phyloP scores from a whole-genome alignment of 352 stramenopile genomes.

The Phytophthora aleatoria region DNA sequence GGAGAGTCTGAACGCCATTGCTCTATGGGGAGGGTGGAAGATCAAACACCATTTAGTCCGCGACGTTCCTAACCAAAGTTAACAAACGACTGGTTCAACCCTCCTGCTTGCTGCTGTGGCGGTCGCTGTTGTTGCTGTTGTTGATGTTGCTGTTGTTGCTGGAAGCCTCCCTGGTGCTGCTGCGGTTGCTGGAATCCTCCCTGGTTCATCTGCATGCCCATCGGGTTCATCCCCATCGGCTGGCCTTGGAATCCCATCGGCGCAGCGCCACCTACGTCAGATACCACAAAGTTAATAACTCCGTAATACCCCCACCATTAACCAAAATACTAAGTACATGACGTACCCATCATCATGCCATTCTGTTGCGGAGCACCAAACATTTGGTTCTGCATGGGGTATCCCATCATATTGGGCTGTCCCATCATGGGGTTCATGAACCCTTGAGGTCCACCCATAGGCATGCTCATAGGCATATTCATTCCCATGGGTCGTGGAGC shows the following conservation, averaged over 20 bases:
- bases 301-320: background rate
- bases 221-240: constrained; percentile 64
- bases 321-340: background rate
- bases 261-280: constrained; percentile 32
- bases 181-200: constrained; percentile 39
- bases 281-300: background rate
- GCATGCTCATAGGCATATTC: constrained; percentile 46
- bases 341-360: constrained; percentile 72
- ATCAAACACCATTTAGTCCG: constrained; percentile 37
- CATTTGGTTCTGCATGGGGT: constrained; percentile 62
- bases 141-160: constrained; percentile 40
- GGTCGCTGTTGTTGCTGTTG: constrained; percentile 38
- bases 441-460: constrained; percentile 37
- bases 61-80: constrained; percentile 57
- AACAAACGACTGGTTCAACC: constrained; percentile 80
- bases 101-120: constrained; percentile 47
- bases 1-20: constrained; percentile 12
- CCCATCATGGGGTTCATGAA: constrained; percentile 48
- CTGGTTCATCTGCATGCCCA: constrained; percentile 65
- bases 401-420: constrained; percentile 46
- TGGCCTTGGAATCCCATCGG: constrained; percentile 61
- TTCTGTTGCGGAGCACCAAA: constrained; percentile 37
- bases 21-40: constrained; percentile 32
- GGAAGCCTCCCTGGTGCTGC: constrained; percentile 23
- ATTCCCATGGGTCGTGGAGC: constrained; percentile 9